Evolutionary conservation across 2,329 filamentous ascomycete species (phyloP).

Genomic region (Sclerotinia glacialis): DNA sequence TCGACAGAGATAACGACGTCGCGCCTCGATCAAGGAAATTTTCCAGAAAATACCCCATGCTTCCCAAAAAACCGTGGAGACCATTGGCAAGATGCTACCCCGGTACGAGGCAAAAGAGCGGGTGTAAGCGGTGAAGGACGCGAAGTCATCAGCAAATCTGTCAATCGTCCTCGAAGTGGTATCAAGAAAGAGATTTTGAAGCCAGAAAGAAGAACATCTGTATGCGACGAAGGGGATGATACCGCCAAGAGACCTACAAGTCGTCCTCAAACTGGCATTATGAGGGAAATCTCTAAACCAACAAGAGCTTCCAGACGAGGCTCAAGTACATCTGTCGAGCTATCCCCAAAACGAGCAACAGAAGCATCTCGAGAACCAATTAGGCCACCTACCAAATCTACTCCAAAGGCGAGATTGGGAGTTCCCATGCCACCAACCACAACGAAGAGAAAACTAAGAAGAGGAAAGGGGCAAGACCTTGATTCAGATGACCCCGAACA

Average conservation of each 20-base stretch:
- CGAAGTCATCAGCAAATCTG: background rate
- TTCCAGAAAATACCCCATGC: background rate
- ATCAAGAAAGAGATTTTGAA: background rate
- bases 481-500: slow-evolving; percentile 29
- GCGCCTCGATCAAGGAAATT: background rate
- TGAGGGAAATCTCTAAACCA: slow-evolving; percentile 18
- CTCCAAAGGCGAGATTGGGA: background rate
- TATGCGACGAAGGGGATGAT: background rate
- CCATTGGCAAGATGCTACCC: background rate
- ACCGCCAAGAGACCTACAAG: background rate
- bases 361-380: background rate
- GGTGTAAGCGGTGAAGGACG: background rate
- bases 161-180: background rate
- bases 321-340: background rate
- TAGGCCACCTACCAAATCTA: background rate
- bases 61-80: background rate
- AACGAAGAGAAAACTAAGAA: background rate
- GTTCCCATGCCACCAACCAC: background rate
- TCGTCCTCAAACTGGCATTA: background rate
- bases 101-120: background rate
- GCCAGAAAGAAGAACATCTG: slow-evolving; percentile 15
- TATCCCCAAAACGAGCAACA: background rate
- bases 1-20: background rate
- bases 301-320: slow-evolving; percentile 15
- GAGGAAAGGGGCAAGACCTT: background rate